Percentiles rank a stretch among this genome's conserved stretches.
These are phyloP conservation scores for Metarhizium anisopliae DNA, from an alignment of 2,329 filamentous ascomycete species.

Conservation along the genomic window DNA sequence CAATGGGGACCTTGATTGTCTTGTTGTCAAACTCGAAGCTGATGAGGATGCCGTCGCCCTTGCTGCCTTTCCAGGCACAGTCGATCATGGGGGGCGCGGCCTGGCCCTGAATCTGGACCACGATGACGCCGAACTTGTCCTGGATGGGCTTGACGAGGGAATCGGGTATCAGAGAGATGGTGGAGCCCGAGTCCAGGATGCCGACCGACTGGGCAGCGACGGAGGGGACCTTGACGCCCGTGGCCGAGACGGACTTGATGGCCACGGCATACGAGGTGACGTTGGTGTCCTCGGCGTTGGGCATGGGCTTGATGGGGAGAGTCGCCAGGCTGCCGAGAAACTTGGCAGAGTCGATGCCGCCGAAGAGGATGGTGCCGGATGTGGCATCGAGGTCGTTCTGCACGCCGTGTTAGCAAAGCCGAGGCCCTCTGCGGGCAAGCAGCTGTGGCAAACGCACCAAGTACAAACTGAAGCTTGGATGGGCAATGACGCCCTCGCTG, in stretches of 20 bases:
- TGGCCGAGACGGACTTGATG: conserved; percentile 29
- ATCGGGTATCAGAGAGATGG: conserved; percentile 58
- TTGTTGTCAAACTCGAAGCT: conserved; percentile 42
- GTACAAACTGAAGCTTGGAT: conserved; percentile 61
- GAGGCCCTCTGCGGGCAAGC: too few species aligned
- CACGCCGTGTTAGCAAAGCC: not conserved
- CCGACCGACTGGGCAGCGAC: conserved; percentile 38
- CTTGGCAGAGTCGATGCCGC: conserved; percentile 68
- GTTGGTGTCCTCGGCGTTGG: conserved; percentile 32
- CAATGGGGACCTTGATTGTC: conserved; percentile 40
- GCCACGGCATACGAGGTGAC: conserved; percentile 28
- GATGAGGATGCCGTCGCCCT: conserved; percentile 32
- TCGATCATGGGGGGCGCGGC: conserved; percentile 41
- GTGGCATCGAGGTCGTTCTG: conserved; percentile 53
- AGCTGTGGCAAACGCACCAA: conserved; percentile 25
- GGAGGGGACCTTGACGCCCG: conserved; percentile 21
- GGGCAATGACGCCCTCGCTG: conserved; percentile 50
- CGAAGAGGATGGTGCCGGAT: conserved; percentile 66
- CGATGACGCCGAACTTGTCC: conserved; percentile 42
- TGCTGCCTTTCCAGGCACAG: conserved; percentile 37
- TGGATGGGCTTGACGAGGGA: conserved; percentile 43
- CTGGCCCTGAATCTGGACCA: conserved; percentile 15
- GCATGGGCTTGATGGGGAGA: conserved; percentile 36
- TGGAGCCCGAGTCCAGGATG: conserved; percentile 67
- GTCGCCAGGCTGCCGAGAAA: conserved; percentile 45